Percentiles rank a stretch among this genome's conserved stretches.
Conservation (phyloP, 768 basidiomycete species). For the Pisolithus marmoratus region DNA sequence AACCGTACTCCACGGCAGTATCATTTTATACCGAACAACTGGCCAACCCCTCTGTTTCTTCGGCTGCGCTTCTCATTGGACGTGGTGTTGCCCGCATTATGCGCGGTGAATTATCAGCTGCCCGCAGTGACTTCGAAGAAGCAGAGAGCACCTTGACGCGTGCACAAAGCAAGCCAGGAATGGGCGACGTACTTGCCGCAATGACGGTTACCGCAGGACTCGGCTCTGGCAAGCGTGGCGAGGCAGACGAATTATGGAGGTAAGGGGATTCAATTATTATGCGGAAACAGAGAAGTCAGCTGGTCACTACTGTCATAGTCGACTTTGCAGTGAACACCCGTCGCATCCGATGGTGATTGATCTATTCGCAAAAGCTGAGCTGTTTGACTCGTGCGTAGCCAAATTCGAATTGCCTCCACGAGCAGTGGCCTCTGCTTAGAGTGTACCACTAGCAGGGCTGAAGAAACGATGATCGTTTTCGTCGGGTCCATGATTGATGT, state of each 20-base stretch:
- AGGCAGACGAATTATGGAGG: constrained; percentile 67
- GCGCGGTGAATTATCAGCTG: constrained; percentile 65
- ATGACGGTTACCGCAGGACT: constrained; percentile 60
- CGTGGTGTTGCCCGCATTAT: constrained; percentile 77
- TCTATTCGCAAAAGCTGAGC: constrained; percentile 48
- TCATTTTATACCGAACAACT: constrained; percentile 81
- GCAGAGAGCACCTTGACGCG: constrained; percentile 43
- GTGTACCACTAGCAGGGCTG: no score
- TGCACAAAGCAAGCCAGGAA: constrained; percentile 36
- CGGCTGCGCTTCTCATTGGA: constrained; percentile 69
- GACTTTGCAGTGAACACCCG: constrained; percentile 47
- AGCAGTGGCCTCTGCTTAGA: constrained; percentile 23
- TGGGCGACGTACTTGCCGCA: constrained; percentile 61
- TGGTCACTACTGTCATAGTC: constrained; percentile 23
- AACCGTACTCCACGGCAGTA: constrained; percentile 35
- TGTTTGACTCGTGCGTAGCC: constrained; percentile 60
- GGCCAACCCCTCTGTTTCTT: constrained; percentile 71
- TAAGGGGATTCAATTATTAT: constrained; percentile 31
- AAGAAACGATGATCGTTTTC: background rate
- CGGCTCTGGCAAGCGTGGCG: constrained; percentile 47
- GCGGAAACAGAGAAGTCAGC: constrained; percentile 6
- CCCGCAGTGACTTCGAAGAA: constrained; percentile 79
- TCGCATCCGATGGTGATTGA: constrained; percentile 66
- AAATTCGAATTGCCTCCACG: constrained; percentile 58
- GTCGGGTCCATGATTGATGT: background rate